A percentile compares a stretch with the other conserved stretches of the same genome.
Conservation (phyloP, 2,329 filamentous ascomycete species). For the Blastomyces emzantsi region DNA sequence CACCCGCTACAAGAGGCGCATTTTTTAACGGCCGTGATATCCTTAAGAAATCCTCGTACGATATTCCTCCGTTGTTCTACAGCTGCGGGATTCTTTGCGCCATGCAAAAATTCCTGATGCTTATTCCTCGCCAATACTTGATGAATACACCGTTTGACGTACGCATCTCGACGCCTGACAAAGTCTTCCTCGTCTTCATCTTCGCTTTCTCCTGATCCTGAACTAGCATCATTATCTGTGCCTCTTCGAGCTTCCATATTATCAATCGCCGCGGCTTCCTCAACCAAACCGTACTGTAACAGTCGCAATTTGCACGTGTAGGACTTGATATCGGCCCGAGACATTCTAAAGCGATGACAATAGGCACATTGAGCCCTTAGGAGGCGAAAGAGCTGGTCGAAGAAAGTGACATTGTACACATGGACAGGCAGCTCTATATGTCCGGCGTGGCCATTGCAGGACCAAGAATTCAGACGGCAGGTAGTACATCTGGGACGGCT, state of each 20-base stretch:
- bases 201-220: slow-evolving; percentile 57
- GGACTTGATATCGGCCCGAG: slow-evolving; percentile 65
- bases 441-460: slow-evolving; percentile 85
- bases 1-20: slow-evolving; percentile 58
- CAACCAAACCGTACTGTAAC: slow-evolving; percentile 71
- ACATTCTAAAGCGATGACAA: slow-evolving; percentile 76
- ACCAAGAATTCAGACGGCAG: slow-evolving; percentile 71
- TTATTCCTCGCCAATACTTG: slow-evolving; percentile 45
- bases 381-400: slow-evolving; percentile 81
- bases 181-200: slow-evolving; percentile 47
- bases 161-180: slow-evolving; percentile 52
- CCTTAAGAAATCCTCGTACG: slow-evolving; percentile 71
- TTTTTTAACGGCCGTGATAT: slow-evolving; percentile 58
- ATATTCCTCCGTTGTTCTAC: slow-evolving; percentile 65
- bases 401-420: slow-evolving; percentile 93
- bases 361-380: slow-evolving; percentile 83
- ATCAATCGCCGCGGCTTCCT: slow-evolving; percentile 55
- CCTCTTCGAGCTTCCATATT: slow-evolving; percentile 37
- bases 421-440: slow-evolving; percentile 91
- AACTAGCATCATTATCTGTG: slow-evolving; percentile 42
- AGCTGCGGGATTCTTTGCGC: slow-evolving; percentile 74
- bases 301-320: slow-evolving; percentile 78
- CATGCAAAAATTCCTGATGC: slow-evolving; percentile 32
- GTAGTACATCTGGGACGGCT: slow-evolving; percentile 64
- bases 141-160: slow-evolving; percentile 64